Evolutionary conservation across 2,329 filamentous ascomycete genomes (phyloP).

Genomic region (Huntiella savannae): DNA sequence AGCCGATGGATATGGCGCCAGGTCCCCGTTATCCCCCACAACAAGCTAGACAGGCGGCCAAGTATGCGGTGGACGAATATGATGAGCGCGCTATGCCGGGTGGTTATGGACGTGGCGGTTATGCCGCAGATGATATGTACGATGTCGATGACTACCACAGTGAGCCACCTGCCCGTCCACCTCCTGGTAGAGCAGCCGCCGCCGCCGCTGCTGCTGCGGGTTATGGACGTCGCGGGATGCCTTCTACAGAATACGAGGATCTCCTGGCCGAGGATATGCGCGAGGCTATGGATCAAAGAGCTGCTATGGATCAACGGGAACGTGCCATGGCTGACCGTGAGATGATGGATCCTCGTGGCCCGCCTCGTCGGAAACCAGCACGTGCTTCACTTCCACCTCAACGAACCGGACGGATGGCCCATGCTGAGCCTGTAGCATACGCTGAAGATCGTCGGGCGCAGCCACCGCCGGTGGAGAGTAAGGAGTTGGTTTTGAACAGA

Average conservation of each 20-base stretch:
- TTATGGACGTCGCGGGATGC: not conserved
- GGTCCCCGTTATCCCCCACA: slow-evolving; percentile 6
- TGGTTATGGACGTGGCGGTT: not conserved
- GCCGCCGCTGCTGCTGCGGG: not conserved
- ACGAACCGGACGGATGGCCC: slow-evolving; percentile 3
- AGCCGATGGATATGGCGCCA: not conserved
- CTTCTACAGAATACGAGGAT: not conserved
- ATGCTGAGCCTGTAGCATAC: not conserved
- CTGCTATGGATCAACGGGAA: not conserved
- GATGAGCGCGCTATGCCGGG: not conserved
- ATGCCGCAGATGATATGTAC: slow-evolving; percentile 1
- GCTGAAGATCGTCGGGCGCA: slow-evolving; percentile 4
- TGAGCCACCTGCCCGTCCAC: slow-evolving; percentile 3
- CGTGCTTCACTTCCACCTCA: slow-evolving; percentile 5
- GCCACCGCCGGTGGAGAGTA: slow-evolving; percentile 1
- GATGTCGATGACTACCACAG: slow-evolving; percentile 4
- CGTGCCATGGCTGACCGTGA: not conserved
- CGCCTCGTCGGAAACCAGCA: not conserved
- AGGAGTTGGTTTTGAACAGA: slow-evolving; percentile 8
- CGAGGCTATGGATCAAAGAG: not conserved
- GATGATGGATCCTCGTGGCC: not conserved
- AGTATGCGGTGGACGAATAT: slow-evolving; percentile 4
- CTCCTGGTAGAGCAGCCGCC: not conserved
- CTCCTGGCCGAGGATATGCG: not conserved
- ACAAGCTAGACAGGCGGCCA: slow-evolving; percentile 5